Conservation (phyloP, 805 yeast genomes). For the Teunomyces funiuensis region DNA sequence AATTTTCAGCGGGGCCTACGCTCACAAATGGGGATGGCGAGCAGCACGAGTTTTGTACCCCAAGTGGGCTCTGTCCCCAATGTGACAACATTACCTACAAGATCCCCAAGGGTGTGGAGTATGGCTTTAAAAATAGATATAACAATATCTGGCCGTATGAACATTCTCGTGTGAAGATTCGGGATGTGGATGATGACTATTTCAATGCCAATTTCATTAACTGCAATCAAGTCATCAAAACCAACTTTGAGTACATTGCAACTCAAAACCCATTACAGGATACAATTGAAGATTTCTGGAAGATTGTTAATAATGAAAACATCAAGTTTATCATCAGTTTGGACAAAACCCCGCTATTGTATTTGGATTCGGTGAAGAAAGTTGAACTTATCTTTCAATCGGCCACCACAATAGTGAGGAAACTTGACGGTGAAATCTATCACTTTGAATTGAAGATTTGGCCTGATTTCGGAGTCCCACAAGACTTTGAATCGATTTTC, state of each 20-base stretch:
- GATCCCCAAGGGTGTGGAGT: slow-evolving; percentile 45
- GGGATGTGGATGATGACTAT: slow-evolving; percentile 35
- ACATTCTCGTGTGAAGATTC: slow-evolving; percentile 43
- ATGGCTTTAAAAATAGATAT: slow-evolving; percentile 33
- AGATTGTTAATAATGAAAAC: slow-evolving; percentile 32
- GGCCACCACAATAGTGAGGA: slow-evolving; percentile 9
- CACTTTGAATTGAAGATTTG: slow-evolving; percentile 44
- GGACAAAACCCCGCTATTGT: slow-evolving; percentile 25
- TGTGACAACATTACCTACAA: slow-evolving; percentile 41
- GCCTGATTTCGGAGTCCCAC: slow-evolving; percentile 50
- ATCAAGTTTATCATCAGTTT: slow-evolving; percentile 38
- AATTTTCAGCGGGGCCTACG: background rate
- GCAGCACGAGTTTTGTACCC: slow-evolving; percentile 32
- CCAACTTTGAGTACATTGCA: slow-evolving; percentile 37
- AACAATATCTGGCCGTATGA: slow-evolving; percentile 51
- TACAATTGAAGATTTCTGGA: slow-evolving; percentile 47
- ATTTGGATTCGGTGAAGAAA: slow-evolving; percentile 13
- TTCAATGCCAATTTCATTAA: slow-evolving; percentile 46
- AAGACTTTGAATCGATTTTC: slow-evolving; percentile 28
- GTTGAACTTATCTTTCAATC: slow-evolving; percentile 7
- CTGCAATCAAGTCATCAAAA: slow-evolving; percentile 22
- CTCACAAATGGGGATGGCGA: background rate
- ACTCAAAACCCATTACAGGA: slow-evolving; percentile 45
- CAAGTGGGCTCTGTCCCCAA: slow-evolving; percentile 41
- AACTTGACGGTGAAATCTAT: slow-evolving; percentile 21